phyloP scores from a whole-genome alignment of 129 eudicot genomes.

The Logfia minima region DNA sequence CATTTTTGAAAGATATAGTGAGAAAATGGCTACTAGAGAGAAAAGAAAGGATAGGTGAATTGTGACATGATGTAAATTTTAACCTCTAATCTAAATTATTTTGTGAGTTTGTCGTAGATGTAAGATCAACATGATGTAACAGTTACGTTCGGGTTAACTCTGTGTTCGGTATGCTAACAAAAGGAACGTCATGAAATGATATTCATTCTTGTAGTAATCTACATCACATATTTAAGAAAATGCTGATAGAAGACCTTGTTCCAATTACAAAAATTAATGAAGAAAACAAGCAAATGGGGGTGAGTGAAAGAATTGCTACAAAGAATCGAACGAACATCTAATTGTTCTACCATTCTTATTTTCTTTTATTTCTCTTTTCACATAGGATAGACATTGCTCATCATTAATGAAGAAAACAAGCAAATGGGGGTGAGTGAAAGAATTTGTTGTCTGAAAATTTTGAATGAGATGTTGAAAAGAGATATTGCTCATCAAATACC shows the following conservation, averaged over 20 bases:
- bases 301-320: constrained; percentile 48
- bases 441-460: background rate
- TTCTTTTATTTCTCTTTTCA: too few species aligned
- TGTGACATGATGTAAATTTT: constrained; percentile 20
- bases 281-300: constrained; percentile 24
- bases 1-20: constrained; percentile 67
- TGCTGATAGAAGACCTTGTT: constrained; percentile 34
- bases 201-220: constrained; percentile 7
- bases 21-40: constrained; percentile 89
- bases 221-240: constrained; percentile 1
- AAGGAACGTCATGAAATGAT: background rate
- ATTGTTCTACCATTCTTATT: too few species aligned
- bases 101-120: background rate
- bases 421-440: too few species aligned
- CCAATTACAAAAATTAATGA: constrained; percentile 39
- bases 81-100: background rate
- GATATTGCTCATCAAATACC: background rate
- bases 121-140: constrained; percentile 8
- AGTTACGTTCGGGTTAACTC: background rate
- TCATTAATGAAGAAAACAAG: too few species aligned
- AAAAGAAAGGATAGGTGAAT: constrained; percentile 57
- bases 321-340: background rate
- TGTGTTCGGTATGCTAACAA: background rate
- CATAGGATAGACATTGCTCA: too few species aligned
- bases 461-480: background rate